phyloP scores from a whole-genome alignment of 306 rosid species.

The Inga oerstediana region DNA sequence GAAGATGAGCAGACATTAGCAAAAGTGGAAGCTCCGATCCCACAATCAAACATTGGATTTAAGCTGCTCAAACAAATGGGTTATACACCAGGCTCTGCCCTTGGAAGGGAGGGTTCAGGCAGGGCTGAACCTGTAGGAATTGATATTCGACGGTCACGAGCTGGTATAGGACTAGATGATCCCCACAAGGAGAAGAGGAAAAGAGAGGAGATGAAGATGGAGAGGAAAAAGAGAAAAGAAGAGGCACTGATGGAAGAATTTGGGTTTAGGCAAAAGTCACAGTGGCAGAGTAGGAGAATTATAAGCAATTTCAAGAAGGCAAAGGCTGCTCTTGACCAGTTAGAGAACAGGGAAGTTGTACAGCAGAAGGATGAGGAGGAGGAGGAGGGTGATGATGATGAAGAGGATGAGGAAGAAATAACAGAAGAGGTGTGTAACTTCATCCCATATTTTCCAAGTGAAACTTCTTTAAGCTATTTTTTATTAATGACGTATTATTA shows the following conservation, averaged over 20 bases:
- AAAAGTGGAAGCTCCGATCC: conserved; percentile 79
- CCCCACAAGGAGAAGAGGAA: conserved; percentile 77
- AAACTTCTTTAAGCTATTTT: conserved; percentile 17
- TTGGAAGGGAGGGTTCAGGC: conserved; percentile 82
- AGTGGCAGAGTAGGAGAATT: conserved; percentile 73
- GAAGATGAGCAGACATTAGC: conserved; percentile 88
- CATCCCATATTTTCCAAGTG: conserved; percentile 10
- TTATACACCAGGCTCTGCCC: conserved; percentile 77
- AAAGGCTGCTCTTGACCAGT: conserved; percentile 77
- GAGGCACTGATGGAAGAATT: conserved; percentile 74
- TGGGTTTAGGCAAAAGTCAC: conserved; percentile 80
- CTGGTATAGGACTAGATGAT: conserved; percentile 82
- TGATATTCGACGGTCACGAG: conserved; percentile 82
- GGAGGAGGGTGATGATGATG: conserved; percentile 56
- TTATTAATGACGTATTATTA: conserved; percentile 10
- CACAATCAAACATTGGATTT: conserved; percentile 90
- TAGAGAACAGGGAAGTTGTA: conserved; percentile 80
- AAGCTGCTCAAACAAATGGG: conserved; percentile 92
- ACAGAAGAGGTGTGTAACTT: conserved; percentile 70
- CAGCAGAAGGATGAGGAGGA: conserved; percentile 68
- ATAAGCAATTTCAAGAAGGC: conserved; percentile 70
- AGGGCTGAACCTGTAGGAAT: conserved; percentile 78
- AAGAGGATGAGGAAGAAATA: conserved; percentile 73
- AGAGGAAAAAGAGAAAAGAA: conserved; percentile 56
- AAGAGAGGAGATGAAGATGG: conserved; percentile 47